Percentiles rank a stretch among this genome's conserved stretches.
These are phyloP conservation scores for Rhodotorula kratochvilovae DNA, from an alignment of 768 basidiomycete genomes.

Conservation along the genomic window DNA sequence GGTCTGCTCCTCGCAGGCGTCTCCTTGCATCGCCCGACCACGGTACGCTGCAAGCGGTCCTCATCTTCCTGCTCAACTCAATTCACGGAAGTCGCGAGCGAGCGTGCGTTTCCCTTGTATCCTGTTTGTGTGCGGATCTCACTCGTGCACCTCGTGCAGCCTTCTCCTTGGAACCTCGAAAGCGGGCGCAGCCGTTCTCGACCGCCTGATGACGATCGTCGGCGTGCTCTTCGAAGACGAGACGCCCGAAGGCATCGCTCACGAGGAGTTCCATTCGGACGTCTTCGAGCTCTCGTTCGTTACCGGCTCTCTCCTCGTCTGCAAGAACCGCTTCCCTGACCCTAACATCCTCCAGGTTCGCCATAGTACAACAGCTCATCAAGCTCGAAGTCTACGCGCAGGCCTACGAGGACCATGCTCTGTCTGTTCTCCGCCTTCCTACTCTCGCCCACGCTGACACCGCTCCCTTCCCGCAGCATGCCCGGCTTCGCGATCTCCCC, in stretches of 20 bases:
- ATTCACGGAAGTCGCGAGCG: slow-evolving; percentile 3
- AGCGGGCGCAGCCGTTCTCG: slow-evolving; percentile 14
- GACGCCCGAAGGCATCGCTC: background rate
- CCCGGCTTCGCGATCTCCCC: slow-evolving; percentile 16
- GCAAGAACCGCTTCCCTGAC: background rate
- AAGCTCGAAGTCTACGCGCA: background rate
- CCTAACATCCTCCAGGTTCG: background rate
- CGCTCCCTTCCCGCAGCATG: background rate
- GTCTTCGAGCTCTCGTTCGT: slow-evolving; percentile 13
- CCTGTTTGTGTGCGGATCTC: too few relatives aligned
- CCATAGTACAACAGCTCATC: slow-evolving; percentile 29
- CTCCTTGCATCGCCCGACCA: slow-evolving; percentile 32
- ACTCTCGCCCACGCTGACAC: background rate
- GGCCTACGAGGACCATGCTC: slow-evolving; percentile 5
- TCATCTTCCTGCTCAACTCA: slow-evolving; percentile 34
- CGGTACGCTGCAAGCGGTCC: slow-evolving; percentile 20
- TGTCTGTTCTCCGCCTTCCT: background rate
- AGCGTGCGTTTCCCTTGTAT: slow-evolving; percentile 1
- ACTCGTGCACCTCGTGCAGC: background rate
- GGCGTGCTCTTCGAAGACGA: slow-evolving; percentile 14
- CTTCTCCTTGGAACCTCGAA: slow-evolving; percentile 22
- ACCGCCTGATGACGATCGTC: slow-evolving; percentile 21
- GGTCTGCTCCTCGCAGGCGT: background rate
- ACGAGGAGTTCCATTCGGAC: slow-evolving; percentile 1
- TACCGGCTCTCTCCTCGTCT: background rate